Evolutionary conservation across 768 basidiomycete species (phyloP), one percentile per base, ranked within the genome.

Genomic region (Macrolepiota fuliginosa): DNA sequence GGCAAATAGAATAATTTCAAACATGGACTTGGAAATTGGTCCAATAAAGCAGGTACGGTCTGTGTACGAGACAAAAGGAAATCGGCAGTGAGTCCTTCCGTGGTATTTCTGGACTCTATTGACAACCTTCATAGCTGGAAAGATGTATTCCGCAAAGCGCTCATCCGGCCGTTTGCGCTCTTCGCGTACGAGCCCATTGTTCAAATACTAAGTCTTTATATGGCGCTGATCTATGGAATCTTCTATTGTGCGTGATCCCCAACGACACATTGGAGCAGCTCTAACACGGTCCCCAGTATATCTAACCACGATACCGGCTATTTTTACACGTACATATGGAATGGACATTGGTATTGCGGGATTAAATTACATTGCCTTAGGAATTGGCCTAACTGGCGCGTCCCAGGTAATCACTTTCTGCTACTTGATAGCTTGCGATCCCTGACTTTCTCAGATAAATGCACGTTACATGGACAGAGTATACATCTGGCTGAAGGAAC

Each of bases 301-400:
- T 68, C 72, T 91, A 32, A 88, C 87, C 1, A 88, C 82, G 0
- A 81, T 91, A 27, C 84, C 89, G 0, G 64, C 71, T 0, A 88
- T 89, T 47, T 91, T 85, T 65, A 70, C 76, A 55, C 72, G 74
- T 3, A 70, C 79, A 0, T 93, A 92, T 66, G 71, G 79, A 39
- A 72, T 90, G 69, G 62, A 68, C 0, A 71, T 80, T 9, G 87
- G 89, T 4, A 85, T 88, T 53, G 78, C 83, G 0, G 87, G 89
- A 0, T 70, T 92, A 29, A 78, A 92, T 66, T 94, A 91, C 65
- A 75, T 92, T 59, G 82, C 90, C 0, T 78, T 92, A 4, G 90
- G 90, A 0, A 22, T 89, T 1, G 91, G 91, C 2, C 73, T 91
- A 17, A 67, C 77, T 0, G 64, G 74, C 2, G 80, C 82, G 0